A percentile compares a stretch with the other conserved stretches of the same genome.
Conservation (phyloP, 305 asterid species). For the Petunia hybrid region DNA sequence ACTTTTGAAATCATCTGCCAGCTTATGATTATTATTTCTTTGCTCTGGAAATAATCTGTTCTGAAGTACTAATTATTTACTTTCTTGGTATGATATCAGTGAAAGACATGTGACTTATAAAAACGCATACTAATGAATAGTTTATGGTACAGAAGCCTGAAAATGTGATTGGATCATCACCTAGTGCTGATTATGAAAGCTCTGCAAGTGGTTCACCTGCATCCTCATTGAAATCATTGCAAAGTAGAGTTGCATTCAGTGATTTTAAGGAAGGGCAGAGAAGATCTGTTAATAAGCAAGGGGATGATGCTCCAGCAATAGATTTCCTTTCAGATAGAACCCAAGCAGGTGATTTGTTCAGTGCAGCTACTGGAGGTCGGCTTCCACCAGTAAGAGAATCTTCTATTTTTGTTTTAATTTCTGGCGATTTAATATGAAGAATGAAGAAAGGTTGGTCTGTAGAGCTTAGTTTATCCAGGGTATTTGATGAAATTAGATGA, state of each 20-base stretch:
- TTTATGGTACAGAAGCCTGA: slow-evolving; percentile 74
- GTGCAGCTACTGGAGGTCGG: slow-evolving; percentile 64
- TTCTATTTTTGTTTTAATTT: slow-evolving; percentile 29
- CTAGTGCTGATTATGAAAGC: slow-evolving; percentile 66
- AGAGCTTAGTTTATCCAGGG: slow-evolving; percentile 23
- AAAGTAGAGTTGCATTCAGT: slow-evolving; percentile 53
- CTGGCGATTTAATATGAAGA: slow-evolving; percentile 10
- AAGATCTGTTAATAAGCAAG: slow-evolving; percentile 68
- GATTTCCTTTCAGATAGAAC: slow-evolving; percentile 66
- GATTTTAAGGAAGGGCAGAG: slow-evolving; percentile 65
- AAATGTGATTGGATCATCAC: slow-evolving; percentile 48
- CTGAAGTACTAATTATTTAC: slow-evolving; percentile 13
- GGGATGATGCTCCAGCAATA: slow-evolving; percentile 49
- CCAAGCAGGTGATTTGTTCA: slow-evolving; percentile 88
- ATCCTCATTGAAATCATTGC: slow-evolving; percentile 67
- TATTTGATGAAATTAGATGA: slow-evolving; percentile 16
- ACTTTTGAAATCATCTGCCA: background rate
- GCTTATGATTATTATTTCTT: slow-evolving; percentile 5
- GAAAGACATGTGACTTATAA: background rate
- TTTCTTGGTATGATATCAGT: background rate
- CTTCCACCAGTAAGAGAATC: slow-evolving; percentile 65
- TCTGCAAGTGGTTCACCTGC: slow-evolving; percentile 73
- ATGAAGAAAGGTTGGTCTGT: background rate
- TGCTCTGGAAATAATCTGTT: slow-evolving; percentile 3
- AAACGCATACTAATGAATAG: slow-evolving; percentile 5